Evolutionary conservation across 2,329 filamentous ascomycete genomes (phyloP).

Genomic region (Lizonia empirigonia): DNA sequence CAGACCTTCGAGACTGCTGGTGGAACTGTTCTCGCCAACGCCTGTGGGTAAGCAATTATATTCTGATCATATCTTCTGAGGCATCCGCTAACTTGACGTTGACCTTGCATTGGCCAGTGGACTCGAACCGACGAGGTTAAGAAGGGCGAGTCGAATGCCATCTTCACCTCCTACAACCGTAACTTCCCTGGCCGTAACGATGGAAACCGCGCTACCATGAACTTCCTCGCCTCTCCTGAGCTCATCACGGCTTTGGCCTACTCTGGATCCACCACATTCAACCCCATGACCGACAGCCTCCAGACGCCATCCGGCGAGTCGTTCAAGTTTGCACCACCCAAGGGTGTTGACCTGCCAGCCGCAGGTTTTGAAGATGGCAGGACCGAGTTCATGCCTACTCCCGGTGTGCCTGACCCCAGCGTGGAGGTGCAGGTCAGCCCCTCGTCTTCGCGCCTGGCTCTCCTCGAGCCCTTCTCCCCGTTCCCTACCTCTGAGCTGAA

Average conservation of each 20-base stretch:
- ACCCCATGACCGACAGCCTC: constrained; percentile 87
- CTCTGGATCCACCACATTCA: constrained; percentile 90
- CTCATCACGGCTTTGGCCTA: constrained; percentile 96
- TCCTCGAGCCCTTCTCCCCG: constrained; percentile 85
- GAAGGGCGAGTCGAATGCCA: constrained; percentile 90
- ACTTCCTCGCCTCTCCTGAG: constrained; percentile 96
- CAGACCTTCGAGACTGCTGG: constrained; percentile 85
- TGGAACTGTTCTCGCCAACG: constrained; percentile 89
- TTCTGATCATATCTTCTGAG: not conserved
- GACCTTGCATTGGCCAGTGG: constrained; percentile 94
- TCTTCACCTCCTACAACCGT: constrained; percentile 96
- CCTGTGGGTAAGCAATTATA: constrained; percentile 63
- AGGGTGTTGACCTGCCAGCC: constrained; percentile 64
- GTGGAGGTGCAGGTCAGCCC: constrained; percentile 80
- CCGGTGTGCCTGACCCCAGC: constrained; percentile 71
- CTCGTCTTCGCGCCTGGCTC: constrained; percentile 84
- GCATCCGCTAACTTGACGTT: constrained; percentile 17
- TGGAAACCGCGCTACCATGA: constrained; percentile 96
- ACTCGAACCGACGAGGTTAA: constrained; percentile 82
- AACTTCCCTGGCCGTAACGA: constrained; percentile 98
- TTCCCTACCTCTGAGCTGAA: constrained; percentile 79
- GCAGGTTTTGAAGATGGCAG: constrained; percentile 83
- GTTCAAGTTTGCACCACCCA: constrained; percentile 84
- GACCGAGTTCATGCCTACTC: constrained; percentile 72
- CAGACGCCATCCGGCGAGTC: constrained; percentile 76